A percentile compares a stretch with the other conserved stretches of the same genome.
These are phyloP conservation scores for Penicillium glabrum DNA, from an alignment of 2,329 filamentous ascomycete genomes.

Conservation along the genomic window DNA sequence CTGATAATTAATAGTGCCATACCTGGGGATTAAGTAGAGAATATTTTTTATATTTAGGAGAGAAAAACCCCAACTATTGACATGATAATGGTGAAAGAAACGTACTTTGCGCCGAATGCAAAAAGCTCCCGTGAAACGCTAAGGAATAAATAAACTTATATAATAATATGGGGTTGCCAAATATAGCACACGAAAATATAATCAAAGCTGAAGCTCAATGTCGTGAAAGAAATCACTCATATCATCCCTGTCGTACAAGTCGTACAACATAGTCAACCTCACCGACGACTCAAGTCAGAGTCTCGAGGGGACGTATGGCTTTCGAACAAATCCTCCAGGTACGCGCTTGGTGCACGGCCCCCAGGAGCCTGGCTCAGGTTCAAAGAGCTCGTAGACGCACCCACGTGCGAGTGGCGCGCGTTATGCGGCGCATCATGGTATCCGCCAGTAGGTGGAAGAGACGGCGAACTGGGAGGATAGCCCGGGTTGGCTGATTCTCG, in stretches of 20 bases:
- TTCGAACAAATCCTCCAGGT: slow-evolving; percentile 85
- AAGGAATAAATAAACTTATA: neutral
- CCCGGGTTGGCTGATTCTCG: slow-evolving; percentile 44
- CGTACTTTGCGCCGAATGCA: neutral
- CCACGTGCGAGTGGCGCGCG: slow-evolving; percentile 30
- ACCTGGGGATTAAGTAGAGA: no score
- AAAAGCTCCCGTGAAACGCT: neutral
- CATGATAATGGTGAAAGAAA: neutral
- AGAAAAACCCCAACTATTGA: neutral
- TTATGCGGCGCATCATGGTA: slow-evolving; percentile 30
- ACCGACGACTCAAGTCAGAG: slow-evolving; percentile 13
- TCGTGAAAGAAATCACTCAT: neutral
- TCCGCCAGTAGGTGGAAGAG: slow-evolving; percentile 47
- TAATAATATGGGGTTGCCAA: neutral
- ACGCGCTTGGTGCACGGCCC: slow-evolving; percentile 79
- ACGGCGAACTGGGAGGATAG: slow-evolving; percentile 66
- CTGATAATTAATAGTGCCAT: no score
- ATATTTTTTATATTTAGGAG: neutral
- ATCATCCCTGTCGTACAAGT: slow-evolving; percentile 10
- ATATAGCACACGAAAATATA: slow-evolving; percentile 7
- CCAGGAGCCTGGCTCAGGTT: slow-evolving; percentile 64
- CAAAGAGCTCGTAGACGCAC: slow-evolving; percentile 58
- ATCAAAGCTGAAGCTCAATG: neutral
- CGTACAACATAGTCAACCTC: slow-evolving; percentile 5
- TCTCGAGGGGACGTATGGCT: slow-evolving; percentile 53